Conservation (phyloP, 1,139 yeast genomes). For the Hansenula sp. region DNA sequence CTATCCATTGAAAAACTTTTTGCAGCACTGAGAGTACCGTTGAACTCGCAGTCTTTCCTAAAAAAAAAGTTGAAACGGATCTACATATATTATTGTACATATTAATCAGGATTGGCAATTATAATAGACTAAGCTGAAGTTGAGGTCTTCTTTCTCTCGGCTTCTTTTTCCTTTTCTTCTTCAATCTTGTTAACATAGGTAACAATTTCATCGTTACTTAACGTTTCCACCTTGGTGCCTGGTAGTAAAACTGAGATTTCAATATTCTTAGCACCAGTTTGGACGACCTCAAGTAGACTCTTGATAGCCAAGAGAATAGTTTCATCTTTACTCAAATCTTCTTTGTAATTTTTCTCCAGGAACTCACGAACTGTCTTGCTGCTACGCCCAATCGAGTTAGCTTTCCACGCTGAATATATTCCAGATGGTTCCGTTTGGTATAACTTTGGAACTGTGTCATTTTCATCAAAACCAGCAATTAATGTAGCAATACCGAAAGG, state of each 20-base stretch:
- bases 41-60: no score
- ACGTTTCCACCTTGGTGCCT: conserved; percentile 39
- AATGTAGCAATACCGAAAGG: conserved; percentile 94
- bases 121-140: conserved; percentile 3
- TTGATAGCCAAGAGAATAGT: conserved; percentile 81
- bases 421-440: conserved; percentile 98
- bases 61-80: no score
- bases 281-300: conserved; percentile 91
- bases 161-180: conserved; percentile 87
- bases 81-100: no score
- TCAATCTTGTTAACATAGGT: conserved; percentile 80
- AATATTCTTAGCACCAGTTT: conserved; percentile 95
- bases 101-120: no score
- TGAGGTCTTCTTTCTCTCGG: conserved; percentile 70
- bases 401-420: conserved; percentile 98
- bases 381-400: conserved; percentile 95
- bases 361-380: conserved; percentile 94
- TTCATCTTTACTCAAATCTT: conserved; percentile 65
- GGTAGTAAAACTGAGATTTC: conserved; percentile 89
- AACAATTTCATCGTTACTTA: conserved; percentile 72
- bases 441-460: conserved; percentile 75
- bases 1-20: no score
- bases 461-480: conserved; percentile 92
- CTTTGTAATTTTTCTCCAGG: conserved; percentile 85
- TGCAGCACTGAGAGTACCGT: no score